A percentile compares a stretch with the other conserved stretches of the same genome.
These are phyloP conservation scores for Gaeumannomyces sp. DNA, from an alignment of 2,329 filamentous ascomycete genomes.

Conservation along the genomic window DNA sequence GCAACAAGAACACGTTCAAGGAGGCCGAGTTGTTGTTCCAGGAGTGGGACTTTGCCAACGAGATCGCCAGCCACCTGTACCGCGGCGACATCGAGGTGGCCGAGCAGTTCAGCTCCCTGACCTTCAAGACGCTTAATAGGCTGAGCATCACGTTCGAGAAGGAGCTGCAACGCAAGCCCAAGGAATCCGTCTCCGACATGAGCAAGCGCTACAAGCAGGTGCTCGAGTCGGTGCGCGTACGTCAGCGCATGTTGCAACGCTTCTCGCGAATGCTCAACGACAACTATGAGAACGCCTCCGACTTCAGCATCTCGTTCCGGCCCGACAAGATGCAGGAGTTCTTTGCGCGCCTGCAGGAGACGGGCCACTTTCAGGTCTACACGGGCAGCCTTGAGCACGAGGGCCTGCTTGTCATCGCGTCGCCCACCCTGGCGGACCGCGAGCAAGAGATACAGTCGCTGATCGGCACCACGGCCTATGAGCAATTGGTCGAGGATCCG, in stretches of 20 bases:
- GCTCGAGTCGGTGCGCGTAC: constrained; percentile 89
- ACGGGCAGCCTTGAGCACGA: constrained; percentile 64
- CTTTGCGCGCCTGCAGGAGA: constrained; percentile 71
- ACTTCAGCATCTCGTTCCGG: constrained; percentile 77
- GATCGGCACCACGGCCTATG: constrained; percentile 61
- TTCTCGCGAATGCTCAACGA: constrained; percentile 88
- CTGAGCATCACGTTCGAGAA: constrained; percentile 87
- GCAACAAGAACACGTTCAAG: constrained; percentile 99
- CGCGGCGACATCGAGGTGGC: constrained; percentile 94
- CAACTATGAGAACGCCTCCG: constrained; percentile 92
- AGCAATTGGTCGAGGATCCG: constrained; percentile 59
- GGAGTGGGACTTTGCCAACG: constrained; percentile 96
- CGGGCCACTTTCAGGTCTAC: constrained; percentile 83
- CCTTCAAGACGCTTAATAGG: constrained; percentile 84
- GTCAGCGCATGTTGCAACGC: constrained; percentile 92
- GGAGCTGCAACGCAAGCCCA: constrained; percentile 77
- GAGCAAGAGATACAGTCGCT: constrained; percentile 80
- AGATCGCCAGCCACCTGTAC: constrained; percentile 84
- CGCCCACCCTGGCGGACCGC: constrained; percentile 67
- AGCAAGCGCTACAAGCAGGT: constrained; percentile 96
- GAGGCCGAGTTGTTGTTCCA: constrained; percentile 95
- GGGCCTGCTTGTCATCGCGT: constrained; percentile 78
- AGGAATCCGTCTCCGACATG: constrained; percentile 81
- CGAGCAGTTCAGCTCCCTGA: constrained; percentile 92
- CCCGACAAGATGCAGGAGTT: constrained; percentile 67